Base-by-base conservation (phyloP, 2,329 filamentous ascomycete genomes). In the Nothophoma quercina region DNA sequence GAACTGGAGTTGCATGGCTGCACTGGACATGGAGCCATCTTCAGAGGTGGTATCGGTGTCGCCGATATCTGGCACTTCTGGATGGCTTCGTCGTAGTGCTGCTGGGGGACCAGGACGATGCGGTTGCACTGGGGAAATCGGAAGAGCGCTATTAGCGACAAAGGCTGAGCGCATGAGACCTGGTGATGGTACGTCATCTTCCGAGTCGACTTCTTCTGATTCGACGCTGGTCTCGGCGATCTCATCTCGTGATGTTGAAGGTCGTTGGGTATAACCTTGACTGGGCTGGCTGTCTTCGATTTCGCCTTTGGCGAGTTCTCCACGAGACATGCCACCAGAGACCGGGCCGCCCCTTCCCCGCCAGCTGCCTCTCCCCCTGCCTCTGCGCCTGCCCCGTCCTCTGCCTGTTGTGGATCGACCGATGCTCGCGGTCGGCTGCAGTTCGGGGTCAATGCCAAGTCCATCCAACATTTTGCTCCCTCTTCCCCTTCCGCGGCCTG, bases 121-220 rank as follows among this genome's bases (percentile, higher is more conserved):
- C 1, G 49, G 19, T 4, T 46, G 46, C n/a, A 64, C 32, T 15
- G 60, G 62, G 1, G 65, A 64, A 7, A 59, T 40, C 3, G 67
- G 56, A 8, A 73, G 59, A 0, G 69, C 71, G 51, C 70, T 73
- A 33, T 67, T 69, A 16, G 65, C 60, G 26, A 74, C 44, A 29
- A 72, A 70, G 8, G 68, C 63, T 13, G 67, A 71, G 51, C 62
- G 64, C 45, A 58, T 56, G 3, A 69, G 21, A 26, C 44, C 42
- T 2, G 69, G 68, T 2, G 66, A 71, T n/a, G 56, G 18, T 5
- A 35, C 41, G 1, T n/a, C n/a, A n/a, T 47, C 10, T 28, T n/a
- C 26, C 12, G 25, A 4, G 28, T 51, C 38, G n/a, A 41, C 44
- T 10, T 55, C 49, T 8, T 63, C 55, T 2, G 53, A 50, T 13